Evolutionary conservation across 352 stramenopile species (phyloP).

Genomic region (Thalassiosira livingstoniorum): DNA sequence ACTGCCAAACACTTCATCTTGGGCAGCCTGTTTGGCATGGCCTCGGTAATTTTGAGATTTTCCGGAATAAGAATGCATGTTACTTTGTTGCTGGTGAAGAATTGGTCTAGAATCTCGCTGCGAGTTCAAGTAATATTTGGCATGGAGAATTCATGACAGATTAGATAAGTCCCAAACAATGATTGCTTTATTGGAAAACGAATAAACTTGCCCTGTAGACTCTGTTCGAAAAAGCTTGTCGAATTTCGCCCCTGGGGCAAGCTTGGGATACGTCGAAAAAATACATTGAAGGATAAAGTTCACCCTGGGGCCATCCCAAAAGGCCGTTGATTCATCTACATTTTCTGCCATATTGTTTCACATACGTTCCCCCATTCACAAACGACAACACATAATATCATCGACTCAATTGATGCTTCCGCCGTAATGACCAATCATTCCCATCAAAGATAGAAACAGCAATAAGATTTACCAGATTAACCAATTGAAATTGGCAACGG

Average conservation of each 20-base stretch:
- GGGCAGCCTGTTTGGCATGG: conserved; percentile 89
- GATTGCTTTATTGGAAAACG: no score
- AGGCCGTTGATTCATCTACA: conserved; percentile 36
- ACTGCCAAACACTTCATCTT: conserved; percentile 92
- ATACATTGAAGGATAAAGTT: conserved; percentile 61
- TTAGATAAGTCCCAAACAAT: neutral
- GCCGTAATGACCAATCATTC: no score
- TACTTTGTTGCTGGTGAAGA: conserved; percentile 89
- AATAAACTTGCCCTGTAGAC: conserved; percentile 65
- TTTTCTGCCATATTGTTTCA: conserved; percentile 39
- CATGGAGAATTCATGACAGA: conserved; percentile 5
- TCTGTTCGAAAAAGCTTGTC: conserved; percentile 86
- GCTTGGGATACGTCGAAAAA: conserved; percentile 65
- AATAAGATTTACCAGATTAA: no score
- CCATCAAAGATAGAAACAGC: no score
- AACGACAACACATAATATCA: no score
- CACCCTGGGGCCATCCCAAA: conserved; percentile 63
- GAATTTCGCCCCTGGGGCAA: conserved; percentile 79
- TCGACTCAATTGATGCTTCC: no score
- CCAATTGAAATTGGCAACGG: no score
- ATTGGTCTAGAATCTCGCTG: conserved; percentile 87
- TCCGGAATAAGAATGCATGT: conserved; percentile 91
- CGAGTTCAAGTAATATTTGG: neutral
- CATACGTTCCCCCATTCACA: no score
- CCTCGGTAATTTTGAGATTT: conserved; percentile 87